Base-by-base conservation (phyloP, 2,329 filamentous ascomycete species). In the Pseudogymnoascus destructans region DNA sequence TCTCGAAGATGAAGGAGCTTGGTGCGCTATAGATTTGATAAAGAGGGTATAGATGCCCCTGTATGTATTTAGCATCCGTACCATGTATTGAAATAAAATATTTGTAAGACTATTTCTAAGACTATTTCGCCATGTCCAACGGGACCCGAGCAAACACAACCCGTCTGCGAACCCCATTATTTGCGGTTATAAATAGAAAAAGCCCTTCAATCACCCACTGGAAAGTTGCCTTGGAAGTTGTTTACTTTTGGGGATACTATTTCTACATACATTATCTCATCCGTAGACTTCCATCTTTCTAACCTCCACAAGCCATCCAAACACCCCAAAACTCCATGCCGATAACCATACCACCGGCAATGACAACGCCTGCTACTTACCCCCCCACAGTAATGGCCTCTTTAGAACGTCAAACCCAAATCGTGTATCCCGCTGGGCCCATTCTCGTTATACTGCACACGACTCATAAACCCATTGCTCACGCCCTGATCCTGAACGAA, bases 1-100 rank as follows among this genome's bases (percentile, higher is more conserved):
- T 98, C 67, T 73, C 80, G 60, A 96, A 93, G 80, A 77, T 98
- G 70, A 97, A 97, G 81, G 92, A 98, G 77, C 76, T 98, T 64
- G 93, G 93, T 65, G 93, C 91, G 63, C 75, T 96, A 74, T 95
- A 59, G 30, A 36, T 32, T 42, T 21, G 33, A 30, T 58, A 57
- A 23, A 57, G 35, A 57, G 46, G 46, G 46, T 13, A 13, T 52
- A 52, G 46, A 52, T 15, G n/a, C 25, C 15, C 25, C 46, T 32
- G 15, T 30, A 32, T 49, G 42, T 49, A 49, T 49, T 52, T 52
- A 52, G 46, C 46, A 52, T 52, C 46, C 46, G 25, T 32, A 32
- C 5, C 25, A 52, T 52, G 46, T 30, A 52, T 52, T 32, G 46
- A 52, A 52, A 32, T 52, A 52, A 30, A 52, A 52, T 30, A 52